Evolutionary conservation across 768 basidiomycete species (phyloP).

Genomic region (Russula brevipes): DNA sequence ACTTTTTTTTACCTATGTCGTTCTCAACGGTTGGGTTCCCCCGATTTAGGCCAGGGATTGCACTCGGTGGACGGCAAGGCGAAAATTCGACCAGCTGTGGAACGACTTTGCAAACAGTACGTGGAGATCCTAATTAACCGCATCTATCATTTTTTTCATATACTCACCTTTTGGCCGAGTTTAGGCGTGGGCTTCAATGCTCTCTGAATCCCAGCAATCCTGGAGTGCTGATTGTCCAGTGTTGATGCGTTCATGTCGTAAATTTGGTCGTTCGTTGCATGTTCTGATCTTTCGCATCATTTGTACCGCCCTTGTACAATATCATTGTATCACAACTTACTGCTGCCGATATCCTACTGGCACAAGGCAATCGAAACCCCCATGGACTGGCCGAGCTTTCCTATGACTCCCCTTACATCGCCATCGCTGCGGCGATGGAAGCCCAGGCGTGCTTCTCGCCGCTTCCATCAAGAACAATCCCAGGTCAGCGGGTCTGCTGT

Average conservation of each 20-base stretch:
- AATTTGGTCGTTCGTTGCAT: not conserved
- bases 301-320: no score
- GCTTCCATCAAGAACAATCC: no score
- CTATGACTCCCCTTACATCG: no score
- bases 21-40: not conserved
- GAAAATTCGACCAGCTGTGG: conserved; percentile 14
- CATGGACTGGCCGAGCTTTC: no score
- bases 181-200: not conserved
- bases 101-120: not conserved
- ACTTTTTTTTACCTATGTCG: not conserved
- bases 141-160: not conserved
- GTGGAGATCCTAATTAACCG: not conserved
- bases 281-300: no score
- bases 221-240: conserved; percentile 13
- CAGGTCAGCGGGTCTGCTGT: no score
- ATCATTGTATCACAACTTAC: no score
- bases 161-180: not conserved
- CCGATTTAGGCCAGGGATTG: conserved; percentile 2
- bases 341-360: no score
- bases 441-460: no score
- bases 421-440: no score
- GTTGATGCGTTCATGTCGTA: not conserved
- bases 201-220: conserved; percentile 4
- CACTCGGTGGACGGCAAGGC: conserved; percentile 1
- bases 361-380: no score